Conservation (phyloP, 768 basidiomycete genomes). For the Phylloporus sp. region DNA sequence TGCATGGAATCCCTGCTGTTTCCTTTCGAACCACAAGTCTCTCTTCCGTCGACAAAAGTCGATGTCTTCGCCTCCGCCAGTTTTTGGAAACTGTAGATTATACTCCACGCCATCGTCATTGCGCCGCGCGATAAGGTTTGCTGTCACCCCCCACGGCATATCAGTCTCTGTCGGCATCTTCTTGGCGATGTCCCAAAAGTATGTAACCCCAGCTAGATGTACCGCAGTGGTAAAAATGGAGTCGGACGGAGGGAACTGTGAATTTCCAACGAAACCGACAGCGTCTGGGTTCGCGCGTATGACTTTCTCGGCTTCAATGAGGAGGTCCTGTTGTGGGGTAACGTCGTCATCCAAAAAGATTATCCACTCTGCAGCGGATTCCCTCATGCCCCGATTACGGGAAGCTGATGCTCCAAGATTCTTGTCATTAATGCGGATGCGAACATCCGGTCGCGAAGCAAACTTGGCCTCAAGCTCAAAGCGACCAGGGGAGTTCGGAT, state of each 20-base stretch:
- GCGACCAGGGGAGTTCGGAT: constrained; percentile 43
- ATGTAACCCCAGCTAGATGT: constrained; percentile 54
- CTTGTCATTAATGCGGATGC: constrained; percentile 45
- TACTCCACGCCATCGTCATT: constrained; percentile 44
- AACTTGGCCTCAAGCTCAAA: constrained; percentile 39
- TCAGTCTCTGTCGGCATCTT: constrained; percentile 41
- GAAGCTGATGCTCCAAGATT: constrained; percentile 53
- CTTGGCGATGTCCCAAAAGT: constrained; percentile 58
- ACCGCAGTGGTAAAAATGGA: constrained; percentile 50
- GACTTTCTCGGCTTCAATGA: constrained; percentile 42
- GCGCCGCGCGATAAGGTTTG: constrained; percentile 51
- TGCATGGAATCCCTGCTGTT: constrained; percentile 41
- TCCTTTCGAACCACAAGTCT: constrained; percentile 31
- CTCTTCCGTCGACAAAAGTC: constrained; percentile 53
- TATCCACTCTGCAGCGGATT: constrained; percentile 56
- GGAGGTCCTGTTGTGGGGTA: constrained; percentile 38
- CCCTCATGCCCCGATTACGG: constrained; percentile 51
- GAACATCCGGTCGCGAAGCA: constrained; percentile 44
- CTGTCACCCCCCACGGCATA: constrained; percentile 62
- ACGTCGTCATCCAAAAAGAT: constrained; percentile 63
- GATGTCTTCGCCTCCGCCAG: constrained; percentile 62
- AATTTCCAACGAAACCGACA: constrained; percentile 53
- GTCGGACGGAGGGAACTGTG: constrained; percentile 45
- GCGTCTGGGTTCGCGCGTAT: constrained; percentile 46
- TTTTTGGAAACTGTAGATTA: constrained; percentile 52